phyloP scores from a whole-genome alignment of 805 yeast species.

The Wickerhamiella occidentalis region DNA sequence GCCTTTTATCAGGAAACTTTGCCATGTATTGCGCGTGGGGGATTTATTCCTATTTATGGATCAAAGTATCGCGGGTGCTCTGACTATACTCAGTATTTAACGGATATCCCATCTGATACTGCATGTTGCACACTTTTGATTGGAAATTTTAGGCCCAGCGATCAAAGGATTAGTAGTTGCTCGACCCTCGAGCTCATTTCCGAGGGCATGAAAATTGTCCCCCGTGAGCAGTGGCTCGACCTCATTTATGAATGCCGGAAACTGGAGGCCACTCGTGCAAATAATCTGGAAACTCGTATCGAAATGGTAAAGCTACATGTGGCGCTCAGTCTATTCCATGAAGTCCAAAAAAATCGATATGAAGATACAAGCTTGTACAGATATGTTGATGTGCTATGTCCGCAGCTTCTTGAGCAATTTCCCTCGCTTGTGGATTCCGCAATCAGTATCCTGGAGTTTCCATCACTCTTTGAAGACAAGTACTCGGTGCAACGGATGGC shows the following conservation, averaged over 20 bases:
- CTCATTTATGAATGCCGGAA: constrained; percentile 1
- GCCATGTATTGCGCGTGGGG: not conserved
- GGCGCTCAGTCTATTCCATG: not conserved
- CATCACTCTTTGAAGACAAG: not conserved
- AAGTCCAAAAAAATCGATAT: not conserved
- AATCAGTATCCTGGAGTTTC: not conserved
- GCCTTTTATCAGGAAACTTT: not conserved
- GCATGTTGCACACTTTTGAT: not conserved
- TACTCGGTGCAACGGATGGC: not conserved
- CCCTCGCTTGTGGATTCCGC: not conserved
- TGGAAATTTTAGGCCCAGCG: not conserved
- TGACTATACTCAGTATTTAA: not conserved
- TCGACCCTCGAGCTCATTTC: not conserved
- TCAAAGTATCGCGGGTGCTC: not conserved
- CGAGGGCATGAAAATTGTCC: not conserved
- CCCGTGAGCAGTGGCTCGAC: not conserved
- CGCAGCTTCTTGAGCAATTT: not conserved
- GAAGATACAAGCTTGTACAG: not conserved
- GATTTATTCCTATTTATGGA: not conserved
- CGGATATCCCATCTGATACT: not conserved
- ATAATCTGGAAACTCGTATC: not conserved
- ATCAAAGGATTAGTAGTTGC: not conserved
- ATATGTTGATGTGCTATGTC: not conserved
- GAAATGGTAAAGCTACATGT: not conserved
- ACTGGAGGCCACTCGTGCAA: not conserved